Base-by-base conservation (phyloP, 2,329 filamentous ascomycete species). In the Trichoderma atroviride region DNA sequence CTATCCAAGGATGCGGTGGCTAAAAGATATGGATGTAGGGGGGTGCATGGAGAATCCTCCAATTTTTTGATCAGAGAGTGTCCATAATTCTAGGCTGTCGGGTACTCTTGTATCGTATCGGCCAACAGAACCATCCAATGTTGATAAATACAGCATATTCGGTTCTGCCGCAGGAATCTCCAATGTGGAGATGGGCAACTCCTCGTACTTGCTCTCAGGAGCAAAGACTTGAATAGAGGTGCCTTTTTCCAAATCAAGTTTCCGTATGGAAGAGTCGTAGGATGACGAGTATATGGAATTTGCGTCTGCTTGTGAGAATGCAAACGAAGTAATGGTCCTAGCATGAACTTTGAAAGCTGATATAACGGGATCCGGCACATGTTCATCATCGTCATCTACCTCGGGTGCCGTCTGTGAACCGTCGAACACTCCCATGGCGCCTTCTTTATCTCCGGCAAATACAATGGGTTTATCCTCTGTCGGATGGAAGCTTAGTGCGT, bases 371-470 rank as follows among this genome's bases (percentile, higher is more conserved):
- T 93, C 89, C 0, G 89, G 83, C 13, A 86, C 81, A 0, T 85
- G 85, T 2, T 92, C 91, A 10, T 92, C 91, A 33, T 92, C 89
- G 10, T 88, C 87, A 69, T 89, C 88, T 19, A 85, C 83, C 5
- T 86, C 82, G n/a, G 84, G 81, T 2, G 83, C 82, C 3, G 87
- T 86, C 73, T 96, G 93, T 0, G 92, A 94, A 1, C 91, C 94
- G 76, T 99, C 95, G 67, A 97, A 95, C 0, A 99, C 88, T 0
- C 96, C 96, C 70, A 98, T 85, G 29, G 93, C 92, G 1, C 96
- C 95, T 73, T 96, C 87, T 78, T 99, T 99, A 76, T 99, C 96
- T 13, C 95, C 95, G 0, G 95, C 95, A 77, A 99, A 96, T 1
- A 98, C 86, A 3, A 99, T 84, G 0, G 94, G 89, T 75, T 98